These are phyloP conservation scores for Brassica rapa DNA, from an alignment of 345 rosid species.

Conservation along the genomic window DNA sequence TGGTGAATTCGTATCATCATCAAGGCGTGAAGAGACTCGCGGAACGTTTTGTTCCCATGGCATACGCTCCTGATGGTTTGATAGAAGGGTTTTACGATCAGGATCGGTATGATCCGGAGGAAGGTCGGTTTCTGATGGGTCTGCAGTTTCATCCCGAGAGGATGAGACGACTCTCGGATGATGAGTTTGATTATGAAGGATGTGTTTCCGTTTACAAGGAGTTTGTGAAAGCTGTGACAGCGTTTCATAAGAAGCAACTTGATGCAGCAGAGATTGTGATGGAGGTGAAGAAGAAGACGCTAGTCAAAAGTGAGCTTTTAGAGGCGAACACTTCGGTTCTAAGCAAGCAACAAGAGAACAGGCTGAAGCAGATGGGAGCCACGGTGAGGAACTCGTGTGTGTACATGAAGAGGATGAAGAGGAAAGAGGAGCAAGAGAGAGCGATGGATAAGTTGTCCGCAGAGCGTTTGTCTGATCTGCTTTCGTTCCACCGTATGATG, in stretches of 20 bases:
- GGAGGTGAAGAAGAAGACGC: constrained; percentile 29
- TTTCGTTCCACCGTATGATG: constrained; percentile 60
- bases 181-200: constrained; percentile 57
- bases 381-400: constrained; percentile 62
- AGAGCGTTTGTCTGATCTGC: constrained; percentile 49
- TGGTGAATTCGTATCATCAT: constrained; percentile 71
- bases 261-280: constrained; percentile 43
- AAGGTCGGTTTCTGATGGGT: constrained; percentile 64
- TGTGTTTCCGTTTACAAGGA: constrained; percentile 57
- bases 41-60: constrained; percentile 57
- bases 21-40: constrained; percentile 66
- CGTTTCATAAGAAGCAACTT: constrained; percentile 45
- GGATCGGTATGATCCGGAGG: constrained; percentile 54
- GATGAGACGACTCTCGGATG: constrained; percentile 46
- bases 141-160: constrained; percentile 73
- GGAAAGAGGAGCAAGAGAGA: constrained; percentile 51
- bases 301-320: constrained; percentile 48
- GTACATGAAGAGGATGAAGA: constrained; percentile 36
- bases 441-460: constrained; percentile 53
- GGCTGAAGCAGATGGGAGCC: constrained; percentile 74
- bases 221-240: constrained; percentile 60
- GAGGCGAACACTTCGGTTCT: constrained; percentile 49
- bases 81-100: constrained; percentile 76
- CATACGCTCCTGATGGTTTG: constrained; percentile 65
- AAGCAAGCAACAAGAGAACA: constrained; percentile 61